Percentiles rank a stretch among this genome's conserved stretches.
Conservation (phyloP, 2,329 filamentous ascomycete species). For the Shiraia sp. region DNA sequence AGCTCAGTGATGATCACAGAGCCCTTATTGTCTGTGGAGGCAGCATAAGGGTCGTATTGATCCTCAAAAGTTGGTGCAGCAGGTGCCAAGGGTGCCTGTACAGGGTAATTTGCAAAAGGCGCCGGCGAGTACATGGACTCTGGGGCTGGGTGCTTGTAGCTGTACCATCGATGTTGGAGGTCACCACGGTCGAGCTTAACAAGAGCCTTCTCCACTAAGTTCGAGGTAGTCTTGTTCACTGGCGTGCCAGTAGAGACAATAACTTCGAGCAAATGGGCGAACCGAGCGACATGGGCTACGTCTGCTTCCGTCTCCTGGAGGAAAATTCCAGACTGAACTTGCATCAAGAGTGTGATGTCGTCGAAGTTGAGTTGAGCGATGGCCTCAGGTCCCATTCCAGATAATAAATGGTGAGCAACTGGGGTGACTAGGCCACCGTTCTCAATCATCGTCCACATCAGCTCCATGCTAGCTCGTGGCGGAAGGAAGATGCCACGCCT, state of each 20-base stretch:
- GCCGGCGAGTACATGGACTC: conserved; percentile 52
- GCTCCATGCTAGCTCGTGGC: conserved; percentile 59
- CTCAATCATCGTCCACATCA: conserved; percentile 67
- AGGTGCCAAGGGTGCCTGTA: conserved; percentile 53
- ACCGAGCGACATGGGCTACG: conserved; percentile 62
- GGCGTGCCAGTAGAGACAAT: conserved; percentile 57
- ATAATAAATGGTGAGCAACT: conserved; percentile 63
- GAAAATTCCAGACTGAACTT: conserved; percentile 60
- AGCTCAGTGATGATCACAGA: conserved; percentile 89
- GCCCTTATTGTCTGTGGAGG: conserved; percentile 89
- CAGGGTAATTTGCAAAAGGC: conserved; percentile 54
- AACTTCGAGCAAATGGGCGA: conserved; percentile 64
- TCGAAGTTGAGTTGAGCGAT: conserved; percentile 59
- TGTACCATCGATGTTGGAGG: conserved; percentile 61
- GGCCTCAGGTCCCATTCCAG: conserved; percentile 62
- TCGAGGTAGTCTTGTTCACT: conserved; percentile 59
- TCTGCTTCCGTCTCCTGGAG: conserved; percentile 54
- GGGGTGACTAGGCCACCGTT: conserved; percentile 65
- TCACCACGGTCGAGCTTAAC: conserved; percentile 56
- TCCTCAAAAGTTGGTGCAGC: conserved; percentile 72
- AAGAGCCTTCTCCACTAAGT: conserved; percentile 62
- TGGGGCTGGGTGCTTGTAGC: conserved; percentile 55
- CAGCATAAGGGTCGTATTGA: conserved; percentile 86
- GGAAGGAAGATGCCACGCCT: conserved; percentile 57
- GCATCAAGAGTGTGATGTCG: conserved; percentile 63